phyloP scores from a whole-genome alignment of 495 filamentous ascomycete species.

The Clohesyomyces aquaticus region DNA sequence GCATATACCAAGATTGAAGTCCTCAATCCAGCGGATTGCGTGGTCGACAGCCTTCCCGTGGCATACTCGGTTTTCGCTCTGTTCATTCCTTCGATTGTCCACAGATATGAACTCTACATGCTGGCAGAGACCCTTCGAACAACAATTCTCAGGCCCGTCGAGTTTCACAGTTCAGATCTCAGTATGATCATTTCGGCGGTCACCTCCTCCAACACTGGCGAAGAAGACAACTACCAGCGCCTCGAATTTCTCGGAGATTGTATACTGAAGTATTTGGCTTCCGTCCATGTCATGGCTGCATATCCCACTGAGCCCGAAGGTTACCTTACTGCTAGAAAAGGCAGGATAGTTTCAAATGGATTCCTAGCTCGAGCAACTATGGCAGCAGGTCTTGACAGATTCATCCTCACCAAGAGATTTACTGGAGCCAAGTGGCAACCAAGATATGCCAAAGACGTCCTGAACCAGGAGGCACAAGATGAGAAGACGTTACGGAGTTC shows the following conservation, averaged over 20 bases:
- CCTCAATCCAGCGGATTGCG: conserved; percentile 43
- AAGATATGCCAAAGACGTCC: conserved; percentile 59
- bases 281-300: conserved; percentile 67
- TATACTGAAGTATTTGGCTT: conserved; percentile 77
- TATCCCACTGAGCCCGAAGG: conserved; percentile 77
- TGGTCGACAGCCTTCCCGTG: conserved; percentile 62
- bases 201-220: conserved; percentile 64
- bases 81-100: conserved; percentile 74
- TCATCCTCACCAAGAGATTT: conserved; percentile 71
- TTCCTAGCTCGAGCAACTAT: conserved; percentile 67
- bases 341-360: conserved; percentile 72
- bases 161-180: conserved; percentile 53
- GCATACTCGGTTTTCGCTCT: conserved; percentile 66
- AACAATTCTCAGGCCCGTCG: conserved; percentile 60
- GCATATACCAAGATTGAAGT: conserved; percentile 38
- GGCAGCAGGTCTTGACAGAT: conserved; percentile 67
- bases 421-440: conserved; percentile 74
- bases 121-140: conserved; percentile 66
- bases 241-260: conserved; percentile 89
- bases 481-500: conserved; percentile 56
- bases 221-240: conserved; percentile 74
- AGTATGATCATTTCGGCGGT: conserved; percentile 73
- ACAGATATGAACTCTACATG: conserved; percentile 66
- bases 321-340: conserved; percentile 69
- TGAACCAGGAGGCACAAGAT: conserved; percentile 14